Evolutionary conservation across 2,329 filamentous ascomycete genomes (phyloP), one percentile per base, ranked within the genome.

Genomic region (Cladosporium sphaerospermum): DNA sequence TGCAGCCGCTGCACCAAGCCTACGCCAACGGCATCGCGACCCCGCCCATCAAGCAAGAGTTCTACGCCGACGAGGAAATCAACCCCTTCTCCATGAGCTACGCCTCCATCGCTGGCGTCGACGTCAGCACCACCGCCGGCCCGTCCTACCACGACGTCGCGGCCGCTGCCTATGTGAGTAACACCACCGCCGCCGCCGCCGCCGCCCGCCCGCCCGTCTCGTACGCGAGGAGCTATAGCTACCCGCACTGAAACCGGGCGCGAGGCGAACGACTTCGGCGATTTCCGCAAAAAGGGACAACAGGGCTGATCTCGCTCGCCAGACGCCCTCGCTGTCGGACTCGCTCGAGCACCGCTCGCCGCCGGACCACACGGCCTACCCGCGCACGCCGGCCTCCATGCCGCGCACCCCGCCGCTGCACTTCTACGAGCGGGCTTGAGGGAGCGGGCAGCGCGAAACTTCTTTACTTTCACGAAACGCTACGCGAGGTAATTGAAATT

Each of bases 241-340:
- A 40, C 50, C 50, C 50, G 44, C 50, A 53, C 31, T 54, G 39
- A 54, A 28, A 28, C 23, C 23, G 23, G 23, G 23, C 23, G 23
- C 40, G 42, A 5, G 34, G 16, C 28, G 18, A n/a, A 18, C 28
- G 47, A 43, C 31, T 40, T 44, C 9, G 39, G 42, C 13, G 5
- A 4, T 18, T 7, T 28, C 9, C 8, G 42, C 9, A 44, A 9
- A 9, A 18, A 44, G 19, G 19, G 28, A 44, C 7, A 28, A 13
- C 42, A 18, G 28, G 32, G 40, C 48, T 51, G 48, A 51, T 51
- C 44, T 39, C 48, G 48, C 34, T 28, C 13, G 16, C 36, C 73
- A 90, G 86, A 89, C 86, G 70, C 86, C 86, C 73, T 84, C 86
- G 66, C 80, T 89, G 62, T 86, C 84, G 64, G 84, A 86, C 67